These are phyloP conservation scores for Apiospora sp. DNA, from an alignment of 2,329 filamentous ascomycete genomes.

Conservation along the genomic window DNA sequence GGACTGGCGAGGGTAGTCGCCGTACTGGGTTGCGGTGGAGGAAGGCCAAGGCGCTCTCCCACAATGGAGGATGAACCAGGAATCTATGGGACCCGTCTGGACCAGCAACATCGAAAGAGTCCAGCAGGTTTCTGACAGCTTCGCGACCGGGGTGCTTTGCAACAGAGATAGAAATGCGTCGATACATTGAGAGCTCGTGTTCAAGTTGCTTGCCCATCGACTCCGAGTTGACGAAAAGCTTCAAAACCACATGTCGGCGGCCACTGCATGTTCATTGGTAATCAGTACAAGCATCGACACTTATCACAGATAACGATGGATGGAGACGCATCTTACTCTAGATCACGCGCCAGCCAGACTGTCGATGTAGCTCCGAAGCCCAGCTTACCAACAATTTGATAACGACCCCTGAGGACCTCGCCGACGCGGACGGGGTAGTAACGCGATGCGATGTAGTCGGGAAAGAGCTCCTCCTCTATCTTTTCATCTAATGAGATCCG, in stretches of 20 bases:
- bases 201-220: slow-evolving; percentile 37
- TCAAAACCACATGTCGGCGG: slow-evolving; percentile 45
- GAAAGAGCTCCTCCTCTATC: slow-evolving; percentile 28
- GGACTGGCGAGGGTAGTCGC: slow-evolving; percentile 45
- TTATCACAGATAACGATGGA: neutral
- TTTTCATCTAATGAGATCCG: neutral
- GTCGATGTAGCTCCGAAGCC: slow-evolving; percentile 35
- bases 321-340: slow-evolving; percentile 27
- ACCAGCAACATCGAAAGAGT: slow-evolving; percentile 47
- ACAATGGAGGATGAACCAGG: slow-evolving; percentile 51
- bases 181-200: slow-evolving; percentile 53
- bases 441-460: slow-evolving; percentile 23
- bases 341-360: slow-evolving; percentile 36
- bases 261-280: slow-evolving; percentile 28
- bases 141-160: slow-evolving; percentile 43
- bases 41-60: slow-evolving; percentile 50
- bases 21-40: slow-evolving; percentile 48
- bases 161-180: slow-evolving; percentile 41
- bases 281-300: neutral
- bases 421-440: slow-evolving; percentile 30
- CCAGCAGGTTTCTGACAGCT: slow-evolving; percentile 45
- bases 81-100: slow-evolving; percentile 47
- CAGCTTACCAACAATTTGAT: slow-evolving; percentile 37
- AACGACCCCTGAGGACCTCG: slow-evolving; percentile 30
- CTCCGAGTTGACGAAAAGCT: slow-evolving; percentile 39